These are phyloP conservation scores for Stromatinia cepivora DNA, from an alignment of 2,329 filamentous ascomycete species.

Conservation along the genomic window DNA sequence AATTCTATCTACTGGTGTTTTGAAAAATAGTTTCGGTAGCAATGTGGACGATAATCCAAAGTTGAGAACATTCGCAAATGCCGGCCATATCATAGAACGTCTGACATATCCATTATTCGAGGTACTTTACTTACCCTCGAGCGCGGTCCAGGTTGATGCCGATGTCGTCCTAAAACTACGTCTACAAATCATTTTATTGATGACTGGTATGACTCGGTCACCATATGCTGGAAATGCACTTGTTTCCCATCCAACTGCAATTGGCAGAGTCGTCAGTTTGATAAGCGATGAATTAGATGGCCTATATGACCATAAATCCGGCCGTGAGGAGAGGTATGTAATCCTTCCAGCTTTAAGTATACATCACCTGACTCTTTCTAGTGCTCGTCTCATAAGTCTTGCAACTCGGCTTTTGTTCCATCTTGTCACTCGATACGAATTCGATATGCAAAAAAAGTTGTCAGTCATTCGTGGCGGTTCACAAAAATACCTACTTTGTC, in stretches of 20 bases:
- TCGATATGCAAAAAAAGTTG: constrained; percentile 72
- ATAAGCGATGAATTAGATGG: constrained; percentile 70
- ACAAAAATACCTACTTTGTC: constrained; percentile 78
- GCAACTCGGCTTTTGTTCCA: constrained; percentile 62
- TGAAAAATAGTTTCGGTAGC: constrained; percentile 65
- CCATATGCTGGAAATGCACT: constrained; percentile 65
- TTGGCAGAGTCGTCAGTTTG: constrained; percentile 73
- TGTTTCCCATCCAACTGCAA: constrained; percentile 64
- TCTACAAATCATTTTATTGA: constrained; percentile 49
- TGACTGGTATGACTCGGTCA: constrained; percentile 62
- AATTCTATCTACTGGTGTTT: constrained; percentile 65
- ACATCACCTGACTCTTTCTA: constrained; percentile 23
- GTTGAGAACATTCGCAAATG: constrained; percentile 43
- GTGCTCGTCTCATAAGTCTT: constrained; percentile 55
- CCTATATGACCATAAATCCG: constrained; percentile 52
- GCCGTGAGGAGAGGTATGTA: constrained; percentile 46
- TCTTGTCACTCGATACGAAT: constrained; percentile 60
- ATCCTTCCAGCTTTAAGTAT: constrained; percentile 11
- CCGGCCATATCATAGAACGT: constrained; percentile 41
- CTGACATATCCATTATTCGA: constrained; percentile 48
- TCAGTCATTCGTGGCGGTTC: constrained; percentile 67
- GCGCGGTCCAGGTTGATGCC: constrained; percentile 34
- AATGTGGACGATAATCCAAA: constrained; percentile 49
- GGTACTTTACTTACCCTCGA: constrained; percentile 42
- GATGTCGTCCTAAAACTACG: constrained; percentile 36